Conservation (phyloP, 2,329 filamentous ascomycete genomes). For the Colletotrichum paranaense region DNA sequence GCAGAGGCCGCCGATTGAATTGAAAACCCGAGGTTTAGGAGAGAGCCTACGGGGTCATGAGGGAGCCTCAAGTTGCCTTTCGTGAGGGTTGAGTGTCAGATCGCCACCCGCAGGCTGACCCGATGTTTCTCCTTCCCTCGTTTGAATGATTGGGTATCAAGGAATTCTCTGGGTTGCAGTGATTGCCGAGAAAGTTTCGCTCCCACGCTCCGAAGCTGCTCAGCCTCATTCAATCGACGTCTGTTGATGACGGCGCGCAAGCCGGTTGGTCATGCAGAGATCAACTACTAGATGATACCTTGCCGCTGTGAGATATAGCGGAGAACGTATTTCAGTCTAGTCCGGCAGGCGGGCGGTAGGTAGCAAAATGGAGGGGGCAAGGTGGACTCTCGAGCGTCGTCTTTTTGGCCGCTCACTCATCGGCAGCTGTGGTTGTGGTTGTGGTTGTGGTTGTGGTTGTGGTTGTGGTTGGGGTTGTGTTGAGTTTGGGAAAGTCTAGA, state of each 20-base stretch:
- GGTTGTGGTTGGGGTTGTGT: background rate
- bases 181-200: conserved; percentile 31
- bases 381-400: background rate
- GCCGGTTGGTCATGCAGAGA: background rate
- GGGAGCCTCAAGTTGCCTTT: background rate
- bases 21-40: background rate
- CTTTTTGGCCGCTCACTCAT: background rate
- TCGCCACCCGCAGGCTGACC: conserved; percentile 15
- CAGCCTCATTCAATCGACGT: conserved; percentile 25
- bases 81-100: background rate
- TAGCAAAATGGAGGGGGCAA: background rate
- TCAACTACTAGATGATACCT: background rate
- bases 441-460: background rate
- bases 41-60: background rate
- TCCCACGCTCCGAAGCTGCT: conserved; percentile 15
- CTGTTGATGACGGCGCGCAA: background rate
- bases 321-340: background rate
- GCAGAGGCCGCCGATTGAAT: background rate
- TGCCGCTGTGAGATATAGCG: background rate
- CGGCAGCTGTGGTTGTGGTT: background rate
- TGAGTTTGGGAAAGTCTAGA: background rate
- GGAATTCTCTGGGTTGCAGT: background rate
- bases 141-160: background rate
- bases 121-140: conserved; percentile 8
- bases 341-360: no score